A percentile compares a stretch with the other conserved stretches of the same genome.
Conservation (phyloP, 371 early-diverging fungal genomes). For the Mucor lusitanicus region DNA sequence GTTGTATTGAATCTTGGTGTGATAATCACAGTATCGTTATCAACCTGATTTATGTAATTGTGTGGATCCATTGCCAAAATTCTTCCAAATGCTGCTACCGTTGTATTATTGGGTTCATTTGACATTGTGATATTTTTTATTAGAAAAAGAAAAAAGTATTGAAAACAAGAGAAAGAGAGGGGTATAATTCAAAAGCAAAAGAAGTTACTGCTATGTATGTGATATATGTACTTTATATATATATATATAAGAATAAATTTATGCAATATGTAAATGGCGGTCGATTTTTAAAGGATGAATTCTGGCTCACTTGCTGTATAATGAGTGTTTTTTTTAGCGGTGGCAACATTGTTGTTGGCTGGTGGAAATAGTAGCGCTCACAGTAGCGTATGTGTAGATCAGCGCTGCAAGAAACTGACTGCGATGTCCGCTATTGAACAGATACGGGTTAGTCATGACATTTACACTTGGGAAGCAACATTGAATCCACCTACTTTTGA, state of each 20-base stretch:
- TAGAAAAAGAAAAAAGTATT: not conserved
- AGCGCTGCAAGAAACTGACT: not conserved
- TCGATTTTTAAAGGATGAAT: not conserved
- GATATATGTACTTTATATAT: conserved; percentile 1
- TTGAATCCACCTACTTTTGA: conserved; percentile 20
- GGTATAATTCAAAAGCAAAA: not conserved
- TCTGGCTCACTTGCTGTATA: too few species aligned
- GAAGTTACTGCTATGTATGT: not conserved
- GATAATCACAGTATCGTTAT: conserved; percentile 35
- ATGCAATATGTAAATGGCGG: conserved; percentile 1
- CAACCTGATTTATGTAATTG: conserved; percentile 31
- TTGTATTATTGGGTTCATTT: conserved; percentile 11
- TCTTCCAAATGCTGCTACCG: conserved; percentile 29
- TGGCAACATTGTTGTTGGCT: not conserved
- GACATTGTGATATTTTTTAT: conserved; percentile 1
- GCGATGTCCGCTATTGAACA: not conserved
- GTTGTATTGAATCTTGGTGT: conserved; percentile 28
- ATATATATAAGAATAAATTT: not conserved
- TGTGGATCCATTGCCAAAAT: conserved; percentile 16
- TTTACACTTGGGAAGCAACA: not conserved
- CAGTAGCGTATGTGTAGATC: not conserved
- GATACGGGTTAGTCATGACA: not conserved
- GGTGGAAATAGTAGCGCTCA: not conserved
- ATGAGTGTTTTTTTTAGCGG: not conserved
- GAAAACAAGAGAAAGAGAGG: not conserved